Evolutionary conservation across 495 filamentous ascomycete species (phyloP).

Genomic region (Podospora conica): DNA sequence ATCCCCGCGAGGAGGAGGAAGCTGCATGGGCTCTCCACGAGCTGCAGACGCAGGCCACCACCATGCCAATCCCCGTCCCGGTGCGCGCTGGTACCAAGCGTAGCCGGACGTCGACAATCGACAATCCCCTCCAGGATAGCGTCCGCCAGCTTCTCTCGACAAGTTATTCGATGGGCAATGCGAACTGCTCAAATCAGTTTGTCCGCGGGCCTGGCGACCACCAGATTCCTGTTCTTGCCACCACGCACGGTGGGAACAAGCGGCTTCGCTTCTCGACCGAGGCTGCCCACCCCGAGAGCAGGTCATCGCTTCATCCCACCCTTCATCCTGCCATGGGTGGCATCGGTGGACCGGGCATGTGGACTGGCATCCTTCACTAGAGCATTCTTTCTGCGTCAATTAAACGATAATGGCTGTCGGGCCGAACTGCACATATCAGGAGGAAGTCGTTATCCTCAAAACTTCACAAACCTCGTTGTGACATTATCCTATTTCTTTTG

Average conservation of each 20-base stretch:
- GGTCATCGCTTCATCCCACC: conserved; percentile 34
- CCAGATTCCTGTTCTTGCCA: conserved; percentile 34
- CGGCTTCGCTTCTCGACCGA: conserved; percentile 54
- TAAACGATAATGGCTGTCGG: conserved; percentile 11
- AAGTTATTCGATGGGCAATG: conserved; percentile 19
- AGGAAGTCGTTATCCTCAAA: conserved; percentile 7
- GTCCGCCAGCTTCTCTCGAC: conserved; percentile 56
- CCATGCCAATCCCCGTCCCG: conserved; percentile 28
- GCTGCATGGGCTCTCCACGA: conserved; percentile 67
- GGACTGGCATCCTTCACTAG: conserved; percentile 49
- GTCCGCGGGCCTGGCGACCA: conserved; percentile 21
- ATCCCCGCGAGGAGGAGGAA: conserved; percentile 42
- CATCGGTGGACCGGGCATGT: conserved; percentile 53
- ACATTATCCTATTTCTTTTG: conserved; percentile 27
- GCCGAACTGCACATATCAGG: conserved; percentile 21
- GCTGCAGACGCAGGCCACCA: conserved; percentile 41
- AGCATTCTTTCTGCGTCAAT: neutral
- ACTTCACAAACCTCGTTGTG: conserved; percentile 21
- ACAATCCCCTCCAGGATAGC: conserved; percentile 62
- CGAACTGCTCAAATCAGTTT: conserved; percentile 36
- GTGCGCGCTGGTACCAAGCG: conserved; percentile 52
- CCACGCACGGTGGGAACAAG: conserved; percentile 43
- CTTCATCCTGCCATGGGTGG: conserved; percentile 39
- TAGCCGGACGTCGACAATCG: conserved; percentile 61
- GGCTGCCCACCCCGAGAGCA: conserved; percentile 25